Conservation (phyloP, 345 rosid species). For the Brassica carinata region DNA sequence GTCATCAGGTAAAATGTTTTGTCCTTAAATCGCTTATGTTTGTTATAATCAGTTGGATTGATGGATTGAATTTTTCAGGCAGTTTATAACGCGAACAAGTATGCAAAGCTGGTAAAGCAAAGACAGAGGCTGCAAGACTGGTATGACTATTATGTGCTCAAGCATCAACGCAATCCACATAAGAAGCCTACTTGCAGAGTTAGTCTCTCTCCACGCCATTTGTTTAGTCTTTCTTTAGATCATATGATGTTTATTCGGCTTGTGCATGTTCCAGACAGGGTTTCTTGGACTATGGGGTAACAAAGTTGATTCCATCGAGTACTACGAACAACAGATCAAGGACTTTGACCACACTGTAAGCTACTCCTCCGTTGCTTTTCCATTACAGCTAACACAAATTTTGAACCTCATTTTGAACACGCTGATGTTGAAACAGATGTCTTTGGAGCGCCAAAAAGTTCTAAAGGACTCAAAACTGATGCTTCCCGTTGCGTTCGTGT, state of each 20-base stretch:
- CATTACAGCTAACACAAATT: neutral
- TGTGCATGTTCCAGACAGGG: conserved; percentile 59
- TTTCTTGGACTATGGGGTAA: conserved; percentile 84
- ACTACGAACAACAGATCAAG: conserved; percentile 65
- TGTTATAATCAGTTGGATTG: neutral
- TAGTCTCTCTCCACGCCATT: conserved; percentile 17
- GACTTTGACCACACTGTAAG: conserved; percentile 68
- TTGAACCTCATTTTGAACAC: neutral
- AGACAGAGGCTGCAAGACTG: conserved; percentile 80
- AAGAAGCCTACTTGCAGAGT: conserved; percentile 85
- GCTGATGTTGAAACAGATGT: conserved; percentile 54
- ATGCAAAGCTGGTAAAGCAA: conserved; percentile 68
- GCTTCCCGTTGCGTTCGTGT: conserved; percentile 84
- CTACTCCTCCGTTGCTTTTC: neutral
- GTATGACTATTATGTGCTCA: conserved; percentile 84
- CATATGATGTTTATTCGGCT: conserved; percentile 28
- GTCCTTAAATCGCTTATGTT: neutral
- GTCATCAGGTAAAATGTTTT: conserved; percentile 67
- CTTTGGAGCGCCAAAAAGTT: conserved; percentile 70
- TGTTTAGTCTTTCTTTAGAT: neutral
- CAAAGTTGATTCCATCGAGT: conserved; percentile 78
- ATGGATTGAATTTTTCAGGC: conserved; percentile 51
- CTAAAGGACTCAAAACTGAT: conserved; percentile 67
- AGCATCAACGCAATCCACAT: conserved; percentile 75
- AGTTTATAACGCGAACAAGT: conserved; percentile 81